A percentile compares a stretch with the other conserved stretches of the same genome.
These are phyloP conservation scores for Escovopsis sp. DNA, from an alignment of 2,329 filamentous ascomycete genomes.

Conservation along the genomic window DNA sequence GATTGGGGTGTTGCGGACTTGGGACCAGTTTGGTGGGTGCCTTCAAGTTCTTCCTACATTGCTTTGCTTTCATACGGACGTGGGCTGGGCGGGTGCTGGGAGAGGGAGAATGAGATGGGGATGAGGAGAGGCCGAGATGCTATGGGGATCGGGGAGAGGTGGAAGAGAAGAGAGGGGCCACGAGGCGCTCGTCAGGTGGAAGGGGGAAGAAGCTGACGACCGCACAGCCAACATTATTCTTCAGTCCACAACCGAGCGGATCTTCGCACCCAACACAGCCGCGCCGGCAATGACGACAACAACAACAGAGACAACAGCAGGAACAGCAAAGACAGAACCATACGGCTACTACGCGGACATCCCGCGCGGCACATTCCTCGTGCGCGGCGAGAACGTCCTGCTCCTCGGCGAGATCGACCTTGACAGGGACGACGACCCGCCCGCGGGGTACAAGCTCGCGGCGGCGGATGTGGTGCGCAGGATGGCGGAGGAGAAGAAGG, in stretches of 20 bases:
- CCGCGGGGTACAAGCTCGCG: conserved; percentile 54
- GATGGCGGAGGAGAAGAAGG: conserved; percentile 57
- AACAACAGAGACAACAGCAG: too few relatives aligned
- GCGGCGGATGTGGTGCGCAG: conserved; percentile 55
- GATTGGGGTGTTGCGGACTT: conserved; percentile 81
- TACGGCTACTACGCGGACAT: conserved; percentile 64
- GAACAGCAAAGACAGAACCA: conserved; percentile 16
- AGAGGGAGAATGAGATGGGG: too few relatives aligned
- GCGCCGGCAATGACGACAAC: too few relatives aligned
- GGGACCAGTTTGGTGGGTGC: conserved; percentile 91
- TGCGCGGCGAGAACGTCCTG: conserved; percentile 93
- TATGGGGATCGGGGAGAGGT: not conserved
- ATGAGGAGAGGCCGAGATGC: too few relatives aligned
- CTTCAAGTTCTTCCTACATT: too few relatives aligned
- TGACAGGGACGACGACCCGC: conserved; percentile 80
- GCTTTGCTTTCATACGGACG: not conserved
- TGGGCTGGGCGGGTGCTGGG: too few relatives aligned
- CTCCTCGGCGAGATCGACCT: conserved; percentile 92
- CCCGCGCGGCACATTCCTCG: conserved; percentile 72
- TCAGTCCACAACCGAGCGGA: conserved; percentile 79
- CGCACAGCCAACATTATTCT: conserved; percentile 76
- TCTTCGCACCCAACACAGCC: conserved; percentile 48
- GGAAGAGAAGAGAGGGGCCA: not conserved
- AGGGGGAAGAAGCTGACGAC: not conserved
- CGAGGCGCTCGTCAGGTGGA: too few relatives aligned